Base-by-base conservation (phyloP, 495 filamentous ascomycete species). In the Trichoderma orchidacearum region DNA sequence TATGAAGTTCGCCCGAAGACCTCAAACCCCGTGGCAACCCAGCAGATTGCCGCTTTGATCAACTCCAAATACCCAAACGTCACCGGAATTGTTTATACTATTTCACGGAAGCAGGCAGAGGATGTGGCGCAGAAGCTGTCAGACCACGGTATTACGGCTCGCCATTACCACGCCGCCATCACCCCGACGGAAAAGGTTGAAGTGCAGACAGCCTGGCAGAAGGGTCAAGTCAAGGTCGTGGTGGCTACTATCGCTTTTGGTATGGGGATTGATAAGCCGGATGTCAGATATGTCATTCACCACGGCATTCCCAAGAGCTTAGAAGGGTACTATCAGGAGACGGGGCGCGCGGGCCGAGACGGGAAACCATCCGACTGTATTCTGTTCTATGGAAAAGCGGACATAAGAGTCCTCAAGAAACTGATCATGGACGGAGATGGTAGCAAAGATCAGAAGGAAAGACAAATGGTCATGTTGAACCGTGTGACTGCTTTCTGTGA, bases 231-330 rank as follows among this genome's bases (percentile, higher is more conserved):
- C 59, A 84, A 95, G 58, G 89, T 99, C 31, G 92, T 99, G 25
- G 93, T 99, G 28, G 94, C 93, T n/a, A 99, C 93, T 0, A 96
- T 97, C 67, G 93, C 93, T 28, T 98, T 98, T 66, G 93, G 93
- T 9, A 98, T 98, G 93, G 93, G 93, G 15, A 97, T 98, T 55
- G 93, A 98, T 70, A 98, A 98, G 68, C 78, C 90, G 0, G 85
- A 98, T 67, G 92, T 98, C 34, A 86, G 93, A 12, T 96, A 91
- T 61, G 90, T 98, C 36, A 90, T 98, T 30, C 93, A 98, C 67
- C 83, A 94, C 62, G 85, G 80, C 17, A 76, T 96, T 6, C 93
- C 93, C 0, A 96, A 95, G 69, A 95, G 88, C 62, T 75, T 98
- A n/a, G 93, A 98, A 68, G 94, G 92, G 0, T 98, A 98, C 64